Percentiles rank a stretch among this genome's conserved stretches.
These are phyloP conservation scores for Lantana camara DNA, from an alignment of 257 asterid genomes.

Conservation along the genomic window DNA sequence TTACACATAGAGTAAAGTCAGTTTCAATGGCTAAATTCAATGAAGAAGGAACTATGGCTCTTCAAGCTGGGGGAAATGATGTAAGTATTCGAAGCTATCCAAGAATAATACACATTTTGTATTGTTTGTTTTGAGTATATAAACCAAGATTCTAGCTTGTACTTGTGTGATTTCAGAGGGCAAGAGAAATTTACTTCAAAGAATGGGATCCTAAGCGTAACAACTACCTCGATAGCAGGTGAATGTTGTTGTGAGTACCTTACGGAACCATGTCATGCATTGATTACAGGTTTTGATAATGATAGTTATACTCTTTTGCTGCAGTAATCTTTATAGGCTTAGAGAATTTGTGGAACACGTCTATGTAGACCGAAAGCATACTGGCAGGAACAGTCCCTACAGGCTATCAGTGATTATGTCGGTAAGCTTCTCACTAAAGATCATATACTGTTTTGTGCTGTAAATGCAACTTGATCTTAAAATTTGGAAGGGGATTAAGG, in stretches of 20 bases:
- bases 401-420: conserved; percentile 36
- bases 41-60: conserved; percentile 68
- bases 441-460: no score
- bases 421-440: conserved; percentile 42
- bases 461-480: no score
- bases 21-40: conserved; percentile 87
- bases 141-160: conserved; percentile 2
- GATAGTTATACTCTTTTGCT: conserved; percentile 9
- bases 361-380: conserved; percentile 62
- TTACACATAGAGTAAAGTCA: conserved; percentile 88
- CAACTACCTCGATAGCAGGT: conserved; percentile 71
- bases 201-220: conserved; percentile 71
- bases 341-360: conserved; percentile 73
- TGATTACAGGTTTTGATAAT: conserved; percentile 18
- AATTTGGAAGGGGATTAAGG: no score
- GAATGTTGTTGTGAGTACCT: conserved; percentile 13
- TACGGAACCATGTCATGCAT: not conserved
- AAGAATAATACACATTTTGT: not conserved
- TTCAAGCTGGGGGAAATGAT: conserved; percentile 93
- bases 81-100: conserved; percentile 33
- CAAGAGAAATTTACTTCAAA: conserved; percentile 70
- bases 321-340: conserved; percentile 69
- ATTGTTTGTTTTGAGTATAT: not conserved
- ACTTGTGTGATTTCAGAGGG: conserved; percentile 51
- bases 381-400: conserved; percentile 51